Conservation (phyloP, 495 filamentous ascomycete species). For the Chaetomium cochliodes region DNA sequence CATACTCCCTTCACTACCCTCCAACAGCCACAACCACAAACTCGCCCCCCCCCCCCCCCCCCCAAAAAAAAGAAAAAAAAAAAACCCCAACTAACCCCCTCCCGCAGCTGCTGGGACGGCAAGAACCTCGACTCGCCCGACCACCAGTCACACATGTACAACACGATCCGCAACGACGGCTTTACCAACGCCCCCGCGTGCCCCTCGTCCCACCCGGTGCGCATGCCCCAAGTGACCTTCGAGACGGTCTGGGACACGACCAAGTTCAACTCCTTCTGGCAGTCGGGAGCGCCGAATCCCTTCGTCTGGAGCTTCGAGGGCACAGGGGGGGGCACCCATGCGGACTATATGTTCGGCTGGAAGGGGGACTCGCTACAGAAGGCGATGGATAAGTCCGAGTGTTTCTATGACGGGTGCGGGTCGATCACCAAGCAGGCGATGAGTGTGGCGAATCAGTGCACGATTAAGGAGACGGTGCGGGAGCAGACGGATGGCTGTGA, state of each 20-base stretch:
- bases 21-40: too few relatives aligned
- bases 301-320: slow-evolving; percentile 40
- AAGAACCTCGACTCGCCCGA: slow-evolving; percentile 56
- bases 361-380: slow-evolving; percentile 32
- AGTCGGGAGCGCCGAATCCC: slow-evolving; percentile 34
- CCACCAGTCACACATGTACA: slow-evolving; percentile 54
- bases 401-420: slow-evolving; percentile 47
- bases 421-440: slow-evolving; percentile 46
- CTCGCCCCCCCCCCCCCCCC: too few relatives aligned
- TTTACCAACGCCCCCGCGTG: slow-evolving; percentile 43
- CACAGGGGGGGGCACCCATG: slow-evolving; percentile 25
- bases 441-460: slow-evolving; percentile 43
- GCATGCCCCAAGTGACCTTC: slow-evolving; percentile 49
- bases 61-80: too few relatives aligned
- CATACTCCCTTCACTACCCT: too few relatives aligned
- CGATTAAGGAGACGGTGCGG: slow-evolving; percentile 39
- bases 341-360: slow-evolving; percentile 29
- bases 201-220: slow-evolving; percentile 48
- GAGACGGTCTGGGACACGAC: slow-evolving; percentile 52
- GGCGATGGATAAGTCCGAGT: slow-evolving; percentile 44
- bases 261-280: slow-evolving; percentile 36
- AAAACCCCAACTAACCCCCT: background rate
- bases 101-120: slow-evolving; percentile 52
- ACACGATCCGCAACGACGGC: slow-evolving; percentile 38
- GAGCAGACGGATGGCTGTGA: slow-evolving; percentile 49